Percentiles rank a stretch among this genome's conserved stretches.
These are phyloP conservation scores for Trichoderma gamsii DNA, from an alignment of 495 filamentous ascomycete species.

Conservation along the genomic window DNA sequence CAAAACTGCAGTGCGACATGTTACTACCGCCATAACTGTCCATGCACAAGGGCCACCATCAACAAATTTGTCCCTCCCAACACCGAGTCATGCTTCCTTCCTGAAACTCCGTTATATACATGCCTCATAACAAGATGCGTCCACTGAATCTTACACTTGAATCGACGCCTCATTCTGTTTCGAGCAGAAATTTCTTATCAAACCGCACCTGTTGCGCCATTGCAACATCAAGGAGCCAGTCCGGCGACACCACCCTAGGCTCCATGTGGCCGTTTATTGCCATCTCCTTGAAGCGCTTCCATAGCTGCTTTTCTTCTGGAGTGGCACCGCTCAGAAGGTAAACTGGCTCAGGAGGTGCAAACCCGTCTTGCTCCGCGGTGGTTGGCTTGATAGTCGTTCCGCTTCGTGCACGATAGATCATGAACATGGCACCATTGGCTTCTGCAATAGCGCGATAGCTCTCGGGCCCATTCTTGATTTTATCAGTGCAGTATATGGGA, in stretches of 20 bases:
- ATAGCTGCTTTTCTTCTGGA: constrained; percentile 63
- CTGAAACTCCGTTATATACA: constrained; percentile 23
- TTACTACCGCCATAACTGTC: background rate
- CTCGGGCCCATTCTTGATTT: constrained; percentile 72
- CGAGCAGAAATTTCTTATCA: constrained; percentile 53
- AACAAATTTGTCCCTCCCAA: background rate
- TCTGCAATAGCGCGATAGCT: constrained; percentile 78
- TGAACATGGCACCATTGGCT: constrained; percentile 79
- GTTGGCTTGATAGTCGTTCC: constrained; percentile 52
- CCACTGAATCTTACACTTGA: background rate
- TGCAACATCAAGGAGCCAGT: constrained; percentile 85
- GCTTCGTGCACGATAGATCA: constrained; percentile 67
- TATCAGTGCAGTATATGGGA: constrained; percentile 72
- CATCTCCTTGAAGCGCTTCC: constrained; percentile 73
- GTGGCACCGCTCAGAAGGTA: constrained; percentile 66
- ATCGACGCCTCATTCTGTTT: background rate
- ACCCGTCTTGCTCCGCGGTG: constrained; percentile 51
- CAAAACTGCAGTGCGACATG: background rate
- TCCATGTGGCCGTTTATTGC: constrained; percentile 63
- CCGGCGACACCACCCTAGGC: constrained; percentile 68
- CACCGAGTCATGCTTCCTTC: constrained; percentile 16
- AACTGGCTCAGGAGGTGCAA: constrained; percentile 56
- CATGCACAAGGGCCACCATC: too few species aligned
- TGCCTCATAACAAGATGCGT: background rate
- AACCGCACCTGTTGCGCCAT: constrained; percentile 74